These are phyloP conservation scores for Abrus pulchellus DNA, from an alignment of 306 rosid species.

Conservation along the genomic window DNA sequence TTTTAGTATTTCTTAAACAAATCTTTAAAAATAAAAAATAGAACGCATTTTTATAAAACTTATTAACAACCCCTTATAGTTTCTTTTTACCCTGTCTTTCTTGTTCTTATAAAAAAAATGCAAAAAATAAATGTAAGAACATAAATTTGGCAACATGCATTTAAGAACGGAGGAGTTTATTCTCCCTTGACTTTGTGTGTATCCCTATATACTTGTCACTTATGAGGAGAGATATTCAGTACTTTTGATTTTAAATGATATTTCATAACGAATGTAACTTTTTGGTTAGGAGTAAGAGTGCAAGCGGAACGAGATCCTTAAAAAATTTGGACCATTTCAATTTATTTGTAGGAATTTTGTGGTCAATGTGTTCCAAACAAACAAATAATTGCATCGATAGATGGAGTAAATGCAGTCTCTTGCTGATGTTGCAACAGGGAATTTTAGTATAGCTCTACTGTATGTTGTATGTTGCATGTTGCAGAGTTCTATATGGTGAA, in stretches of 20 bases:
- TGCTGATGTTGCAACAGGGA: background rate
- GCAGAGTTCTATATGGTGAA: background rate
- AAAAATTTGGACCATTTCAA: background rate
- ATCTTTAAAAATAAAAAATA: no score
- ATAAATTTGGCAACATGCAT: background rate
- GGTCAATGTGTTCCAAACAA: background rate
- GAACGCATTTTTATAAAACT: no score
- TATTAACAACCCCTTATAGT: no score
- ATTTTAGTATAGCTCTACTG: background rate
- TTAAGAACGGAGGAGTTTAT: background rate
- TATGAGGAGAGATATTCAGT: background rate
- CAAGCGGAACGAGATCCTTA: conserved; percentile 3
- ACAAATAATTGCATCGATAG: background rate
- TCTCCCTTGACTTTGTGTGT: background rate
- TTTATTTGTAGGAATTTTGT: conserved; percentile 4
- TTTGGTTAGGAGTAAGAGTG: background rate
- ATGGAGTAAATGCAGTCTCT: background rate
- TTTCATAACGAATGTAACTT: background rate
- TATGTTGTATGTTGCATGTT: background rate
- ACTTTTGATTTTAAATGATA: background rate
- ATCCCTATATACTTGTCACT: background rate
- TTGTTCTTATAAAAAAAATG: background rate
- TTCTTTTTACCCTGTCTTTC: background rate
- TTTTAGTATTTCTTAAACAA: no score
- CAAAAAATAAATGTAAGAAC: background rate